Evolutionary conservation across 805 yeast species (phyloP), one percentile per base, ranked within the genome.

Genomic region (Yarrowia sp.): DNA sequence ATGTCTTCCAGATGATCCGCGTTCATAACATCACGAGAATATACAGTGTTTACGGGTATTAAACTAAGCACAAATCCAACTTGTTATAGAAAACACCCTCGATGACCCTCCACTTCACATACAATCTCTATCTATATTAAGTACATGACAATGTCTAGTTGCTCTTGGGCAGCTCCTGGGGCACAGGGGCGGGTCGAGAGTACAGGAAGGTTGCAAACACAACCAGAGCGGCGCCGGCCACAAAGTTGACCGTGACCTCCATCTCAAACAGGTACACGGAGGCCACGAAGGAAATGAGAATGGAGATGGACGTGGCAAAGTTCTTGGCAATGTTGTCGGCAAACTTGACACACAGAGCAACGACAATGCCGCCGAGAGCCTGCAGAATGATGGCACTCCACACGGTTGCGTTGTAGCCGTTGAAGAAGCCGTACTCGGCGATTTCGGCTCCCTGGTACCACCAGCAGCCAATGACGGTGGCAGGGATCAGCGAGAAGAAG

Each of bases 261-360:
- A 79, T 77, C 65, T 75, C 76, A 70, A 79, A 79, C 63, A 77
- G 73, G 66, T 75, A 74, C 20, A 78, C 78, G 43, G 77, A 72
- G 9, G 80, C 81, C 34, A 79, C 70, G 38, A 79, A 79, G 12
- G 81, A 77, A 12, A 79, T 71, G 30, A 79, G 73, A 68, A 79
- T 79, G 14, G 81, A 77, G 47, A 79, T 73, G 12, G 80, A 75
- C 9, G 81, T 79, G 14, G 81, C 81, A 70, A 79, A 79, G 73
- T 79, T 79, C 72, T 79, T 79, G 67, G 80, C 79, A 60, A 79
- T 79, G 70, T 78, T 79, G 71, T 79, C 82, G 30, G 82, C 82
- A 67, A 76, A 79, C 68, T 79, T 79, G 69, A 79, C 82, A 64
- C 81, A 79, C 38, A 79, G 69, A 4, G 82, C 82, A 5, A 79